Evolutionary conservation across 345 rosid genomes (phyloP), one percentile per base, ranked within the genome.

Genomic region (Excoecaria agallocha): DNA sequence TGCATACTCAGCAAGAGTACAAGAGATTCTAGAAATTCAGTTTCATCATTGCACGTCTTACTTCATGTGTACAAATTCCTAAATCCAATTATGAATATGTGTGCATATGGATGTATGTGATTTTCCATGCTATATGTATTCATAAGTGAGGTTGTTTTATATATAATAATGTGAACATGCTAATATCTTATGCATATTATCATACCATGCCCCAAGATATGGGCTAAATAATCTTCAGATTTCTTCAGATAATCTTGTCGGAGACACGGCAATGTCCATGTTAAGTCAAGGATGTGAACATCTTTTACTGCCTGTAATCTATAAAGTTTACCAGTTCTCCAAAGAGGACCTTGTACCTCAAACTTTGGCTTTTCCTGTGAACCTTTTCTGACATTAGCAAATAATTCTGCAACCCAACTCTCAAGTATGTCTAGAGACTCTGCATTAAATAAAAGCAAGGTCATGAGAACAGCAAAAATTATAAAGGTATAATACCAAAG

Each of bases 151-250:
- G 6, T 43, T 43, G 10, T 43, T 43, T 43, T 45, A 5, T n/a
- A n/a, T n/a, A n/a, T n/a, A n/a, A n/a, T 66, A 73, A 63, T 30
- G 20, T 7, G 6, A 75, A 41, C 22, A 39, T 46, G 50, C 66
- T 35, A 41, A 6, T 39, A 56, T 3, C 43, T 45, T 19, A 39
- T 65, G 41, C 43, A 30, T 68, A 9, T 7, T 72, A 70, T 70
- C 81, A 72, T 84, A 94, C 98, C 97, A 81, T 95, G 99, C 71
- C 99, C 99, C 61, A 95, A 70, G 45, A 95, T 89, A 82, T 93
- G 99, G 65, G 99, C 93, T 72, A 95, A 82, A 84, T 95, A 95
- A 81, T 91, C 98, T 85, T 95, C 98, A 8, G 98, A 80, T 84
- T 95, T 95, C 89, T 91, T 95, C 81, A 89, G 81, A 85, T 95